Base-by-base conservation (phyloP, 768 basidiomycete genomes). In the Lactarius deliciosus region DNA sequence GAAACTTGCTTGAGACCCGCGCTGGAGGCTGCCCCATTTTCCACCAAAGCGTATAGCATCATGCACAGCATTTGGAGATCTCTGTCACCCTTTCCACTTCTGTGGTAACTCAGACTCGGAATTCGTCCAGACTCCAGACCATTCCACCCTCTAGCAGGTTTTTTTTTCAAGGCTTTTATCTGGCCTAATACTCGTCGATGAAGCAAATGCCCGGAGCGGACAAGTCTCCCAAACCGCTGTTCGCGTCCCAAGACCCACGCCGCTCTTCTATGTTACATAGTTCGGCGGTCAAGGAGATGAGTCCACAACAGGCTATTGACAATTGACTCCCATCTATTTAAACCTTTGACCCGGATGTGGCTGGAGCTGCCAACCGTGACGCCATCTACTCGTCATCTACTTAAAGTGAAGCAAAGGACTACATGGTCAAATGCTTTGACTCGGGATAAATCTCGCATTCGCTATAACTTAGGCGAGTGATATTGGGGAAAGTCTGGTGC, bases 341-440 rank as follows among this genome's bases (percentile, higher is more conserved):
- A 8, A n/a, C n/a, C 45, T 1, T 18, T 41, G 40, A 74, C 78
- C 87, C 90, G 0, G 91, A 92, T 71, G 69, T 92, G 60, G 91
- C 90, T 41, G 15, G 40, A 16, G 16, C 40, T 40, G 40, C 16
- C 5, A n/a, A 9, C 45, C 45, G 45, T 20, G 45, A 45, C 9
- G 20, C n/a, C n/a, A 11, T 47, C 5, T 47, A 47, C 43, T 45
- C 9, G 20, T 9, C n/a, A n/a, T 45, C 4, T 47, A 47, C 43
- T 45, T 43, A 7, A n/a, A 47, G 45, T 11, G 20, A 25, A 50
- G n/a, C 8, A 5, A 38, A 65, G 90, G 91, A 92, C 72, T 92
- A 90, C 3, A 91, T 91, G 9, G 86, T 93, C 64, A 87, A 84
- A 73, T 93, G 91, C 72, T 91, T 86, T 75, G 86, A 81, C 73